Conservation (phyloP, 2,329 filamentous ascomycete genomes). For the Alternaria dauci region DNA sequence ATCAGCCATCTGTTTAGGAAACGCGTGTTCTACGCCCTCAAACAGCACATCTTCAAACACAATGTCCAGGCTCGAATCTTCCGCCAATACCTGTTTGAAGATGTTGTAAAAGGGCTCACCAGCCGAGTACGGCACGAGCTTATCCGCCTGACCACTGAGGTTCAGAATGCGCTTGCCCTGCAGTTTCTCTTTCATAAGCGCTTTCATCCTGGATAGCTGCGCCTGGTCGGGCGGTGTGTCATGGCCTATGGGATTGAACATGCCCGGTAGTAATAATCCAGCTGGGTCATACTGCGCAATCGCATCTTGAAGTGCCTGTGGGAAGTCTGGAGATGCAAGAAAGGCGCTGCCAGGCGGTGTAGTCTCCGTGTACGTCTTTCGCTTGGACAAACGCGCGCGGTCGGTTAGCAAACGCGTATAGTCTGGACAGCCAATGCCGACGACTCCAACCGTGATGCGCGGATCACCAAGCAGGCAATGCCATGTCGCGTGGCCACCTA, state of each 20-base stretch:
- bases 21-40: constrained; percentile 73
- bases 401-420: constrained; percentile 81
- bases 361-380: constrained; percentile 66
- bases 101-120: constrained; percentile 68
- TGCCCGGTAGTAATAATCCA: constrained; percentile 68
- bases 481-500: constrained; percentile 91
- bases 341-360: constrained; percentile 69
- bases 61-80: constrained; percentile 59
- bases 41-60: constrained; percentile 73
- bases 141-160: constrained; percentile 70
- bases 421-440: constrained; percentile 90
- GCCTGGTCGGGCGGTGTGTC: constrained; percentile 47
- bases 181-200: constrained; percentile 57
- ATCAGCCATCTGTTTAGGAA: constrained; percentile 70
- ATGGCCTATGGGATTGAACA: constrained; percentile 31
- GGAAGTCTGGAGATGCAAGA: constrained; percentile 80
- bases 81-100: constrained; percentile 66
- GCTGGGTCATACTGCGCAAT: constrained; percentile 77
- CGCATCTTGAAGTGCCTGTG: constrained; percentile 68
- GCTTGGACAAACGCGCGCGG: constrained; percentile 75
- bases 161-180: constrained; percentile 48
- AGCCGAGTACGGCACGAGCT: constrained; percentile 73
- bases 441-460: constrained; percentile 77
- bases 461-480: constrained; percentile 80
- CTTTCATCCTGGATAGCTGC: constrained; percentile 40